These are phyloP conservation scores for Rhodamnia argentea DNA, from an alignment of 345 rosid species.

Conservation along the genomic window DNA sequence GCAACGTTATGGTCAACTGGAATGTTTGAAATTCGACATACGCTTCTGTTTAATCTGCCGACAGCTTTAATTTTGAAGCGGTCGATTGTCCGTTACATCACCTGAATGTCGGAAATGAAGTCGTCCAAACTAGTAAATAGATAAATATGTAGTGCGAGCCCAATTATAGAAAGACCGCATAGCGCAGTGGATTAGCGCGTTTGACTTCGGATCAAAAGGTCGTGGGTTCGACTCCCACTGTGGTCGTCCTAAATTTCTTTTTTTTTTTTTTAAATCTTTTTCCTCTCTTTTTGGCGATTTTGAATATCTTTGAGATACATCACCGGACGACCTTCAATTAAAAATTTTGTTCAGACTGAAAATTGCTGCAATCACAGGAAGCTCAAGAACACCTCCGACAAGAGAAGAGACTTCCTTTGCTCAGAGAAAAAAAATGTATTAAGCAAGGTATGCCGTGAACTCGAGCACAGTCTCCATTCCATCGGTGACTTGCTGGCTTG, in stretches of 20 bases:
- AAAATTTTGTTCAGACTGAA: background rate
- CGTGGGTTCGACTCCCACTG: conserved; percentile 42
- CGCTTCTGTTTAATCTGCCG: background rate
- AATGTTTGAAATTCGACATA: background rate
- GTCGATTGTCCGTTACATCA: background rate
- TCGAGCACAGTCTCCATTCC: conserved; percentile 60
- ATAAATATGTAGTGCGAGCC: fast-evolving
- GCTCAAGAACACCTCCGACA: background rate
- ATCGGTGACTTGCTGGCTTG: conserved; percentile 49
- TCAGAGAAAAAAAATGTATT: background rate
- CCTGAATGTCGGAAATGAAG: background rate
- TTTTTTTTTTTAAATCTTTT: background rate
- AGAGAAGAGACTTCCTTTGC: background rate
- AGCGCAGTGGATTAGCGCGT: conserved; percentile 53
- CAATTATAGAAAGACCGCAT: conserved; percentile 9
- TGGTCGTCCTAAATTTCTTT: background rate
- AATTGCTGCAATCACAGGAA: background rate
- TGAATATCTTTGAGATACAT: background rate
- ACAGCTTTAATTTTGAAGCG: background rate
- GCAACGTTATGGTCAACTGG: background rate
- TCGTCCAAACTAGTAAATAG: fast-evolving
- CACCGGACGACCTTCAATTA: background rate
- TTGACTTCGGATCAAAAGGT: conserved; percentile 49
- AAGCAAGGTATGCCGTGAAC: conserved; percentile 44
- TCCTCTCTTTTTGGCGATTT: background rate